Evolutionary conservation across 345 rosid species (phyloP), one percentile per base, ranked within the genome.

Genomic region (Salix purpurea): DNA sequence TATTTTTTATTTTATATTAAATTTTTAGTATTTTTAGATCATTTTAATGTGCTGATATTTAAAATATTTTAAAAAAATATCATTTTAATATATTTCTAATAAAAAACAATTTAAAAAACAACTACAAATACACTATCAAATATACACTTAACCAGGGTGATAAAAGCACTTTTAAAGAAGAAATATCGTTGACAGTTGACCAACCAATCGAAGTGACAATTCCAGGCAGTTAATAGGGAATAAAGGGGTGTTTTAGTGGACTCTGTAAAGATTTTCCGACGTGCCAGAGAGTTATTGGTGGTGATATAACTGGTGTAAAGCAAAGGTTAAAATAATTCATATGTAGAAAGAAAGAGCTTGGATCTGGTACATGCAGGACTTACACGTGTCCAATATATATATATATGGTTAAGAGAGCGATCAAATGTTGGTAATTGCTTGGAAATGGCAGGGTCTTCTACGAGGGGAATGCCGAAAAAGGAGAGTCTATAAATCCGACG

Each of bases 111-210:
- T 37, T 37, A 37, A 37, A 1, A 37, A 37, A 37, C 1, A 4
- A 4, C 0, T 0, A 32, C 34, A 3, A 30, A 30, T 0, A 30
- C 0, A 30, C 30, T 0, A 30, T 0, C 30, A 2, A 30, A 30
- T 4, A 2, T 30, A 0, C 32, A 2, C 3, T 30, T 34, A 40
- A 40, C 44, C 13, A 2, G 10, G 13, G 11, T 40, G 3, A 40
- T 40, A 40, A 10, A 40, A 18, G 2, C 12, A 39, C 2, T n/a
- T n/a, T 6, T 3, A 2, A 56, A 0, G 24, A 56, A 21, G 28
- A n/a, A n/a, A n/a, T 24, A 58, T 58, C 14, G 13, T n/a, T n/a
- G 28, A 58, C 28, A 58, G 62, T 15, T 39, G 50, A 36, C 67
- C 75, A 15, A 37, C 52, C 52, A 23, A 58, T 58, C n/a, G 10